phyloP scores from a whole-genome alignment of 108 stramenopile genomes.

The Cyclotella sp. region DNA sequence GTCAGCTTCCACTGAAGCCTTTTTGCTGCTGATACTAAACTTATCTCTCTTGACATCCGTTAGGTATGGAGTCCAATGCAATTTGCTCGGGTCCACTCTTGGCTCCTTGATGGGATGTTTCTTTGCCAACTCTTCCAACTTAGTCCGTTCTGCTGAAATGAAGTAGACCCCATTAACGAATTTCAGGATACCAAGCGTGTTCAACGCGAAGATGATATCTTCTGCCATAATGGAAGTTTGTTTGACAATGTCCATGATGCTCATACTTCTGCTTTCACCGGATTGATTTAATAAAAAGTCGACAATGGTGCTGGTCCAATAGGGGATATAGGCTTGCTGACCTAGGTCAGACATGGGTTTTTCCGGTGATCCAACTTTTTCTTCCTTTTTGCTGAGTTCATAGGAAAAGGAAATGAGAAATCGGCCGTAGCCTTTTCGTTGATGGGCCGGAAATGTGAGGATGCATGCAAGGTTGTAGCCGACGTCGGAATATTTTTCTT shows the following conservation, averaged over 20 bases:
- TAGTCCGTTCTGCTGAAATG: constrained; percentile 81
- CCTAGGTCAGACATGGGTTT: constrained; percentile 99
- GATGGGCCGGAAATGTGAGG: constrained; percentile 97
- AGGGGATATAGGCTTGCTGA: constrained; percentile 94
- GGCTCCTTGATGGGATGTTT: constrained; percentile 96
- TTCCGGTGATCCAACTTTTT: constrained; percentile 97
- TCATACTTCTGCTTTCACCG: constrained; percentile 67
- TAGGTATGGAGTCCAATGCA: constrained; percentile 98
- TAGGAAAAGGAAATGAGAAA: constrained; percentile 98
- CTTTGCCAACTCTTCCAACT: constrained; percentile 79
- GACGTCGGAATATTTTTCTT: constrained; percentile 99
- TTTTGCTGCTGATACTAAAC: constrained; percentile 96
- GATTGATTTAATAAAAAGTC: constrained; percentile 82
- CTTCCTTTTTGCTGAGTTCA: constrained; percentile 96
- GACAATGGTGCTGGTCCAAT: constrained; percentile 92
- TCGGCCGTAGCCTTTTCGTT: constrained; percentile 98
- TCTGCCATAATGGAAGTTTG: constrained; percentile 97
- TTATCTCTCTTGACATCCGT: constrained; percentile 98
- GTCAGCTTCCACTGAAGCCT: constrained; percentile 58
- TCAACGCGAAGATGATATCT: constrained; percentile 94
- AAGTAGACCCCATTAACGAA: constrained; percentile 93
- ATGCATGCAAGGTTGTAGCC: constrained; percentile 99
- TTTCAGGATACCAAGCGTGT: constrained; percentile 91
- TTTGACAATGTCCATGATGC: constrained; percentile 92
- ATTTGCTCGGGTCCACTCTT: constrained; percentile 82